These are phyloP conservation scores for Gaultheria prostrata DNA, from an alignment of 148 eudicot species.

Conservation along the genomic window DNA sequence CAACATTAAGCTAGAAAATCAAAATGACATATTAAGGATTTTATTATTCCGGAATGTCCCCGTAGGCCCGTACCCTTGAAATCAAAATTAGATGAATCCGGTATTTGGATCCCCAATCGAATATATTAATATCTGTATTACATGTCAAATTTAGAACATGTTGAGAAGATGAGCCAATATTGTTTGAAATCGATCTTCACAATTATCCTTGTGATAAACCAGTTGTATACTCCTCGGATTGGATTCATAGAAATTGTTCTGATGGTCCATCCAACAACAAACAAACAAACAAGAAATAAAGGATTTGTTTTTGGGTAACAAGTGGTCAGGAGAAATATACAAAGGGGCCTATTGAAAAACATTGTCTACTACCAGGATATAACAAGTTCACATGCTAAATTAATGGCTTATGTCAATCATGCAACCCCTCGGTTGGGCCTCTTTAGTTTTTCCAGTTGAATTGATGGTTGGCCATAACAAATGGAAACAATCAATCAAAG, in stretches of 20 bases:
- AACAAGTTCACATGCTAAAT: not conserved
- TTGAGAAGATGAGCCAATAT: no score
- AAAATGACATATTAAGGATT: no score
- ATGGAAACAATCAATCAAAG: not conserved
- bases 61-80: not conserved
- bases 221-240: not conserved
- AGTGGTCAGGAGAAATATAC: not conserved
- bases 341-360: not conserved
- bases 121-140: not conserved
- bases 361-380: not conserved
- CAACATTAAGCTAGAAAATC: no score
- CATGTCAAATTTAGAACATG: not conserved
- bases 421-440: not conserved
- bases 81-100: not conserved
- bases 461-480: not conserved
- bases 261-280: no score
- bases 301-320: not conserved
- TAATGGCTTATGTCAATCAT: not conserved
- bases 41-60: no score
- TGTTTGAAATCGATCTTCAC: no score
- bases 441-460: not conserved
- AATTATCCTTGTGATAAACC: no score
- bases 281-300: not conserved
- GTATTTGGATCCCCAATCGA: no score
- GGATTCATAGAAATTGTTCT: no score